Percentiles rank a stretch among this genome's conserved stretches.
Evolutionary conservation across 2,329 filamentous ascomycete species (phyloP).

Genomic region (Sarocladiaceae sp.): DNA sequence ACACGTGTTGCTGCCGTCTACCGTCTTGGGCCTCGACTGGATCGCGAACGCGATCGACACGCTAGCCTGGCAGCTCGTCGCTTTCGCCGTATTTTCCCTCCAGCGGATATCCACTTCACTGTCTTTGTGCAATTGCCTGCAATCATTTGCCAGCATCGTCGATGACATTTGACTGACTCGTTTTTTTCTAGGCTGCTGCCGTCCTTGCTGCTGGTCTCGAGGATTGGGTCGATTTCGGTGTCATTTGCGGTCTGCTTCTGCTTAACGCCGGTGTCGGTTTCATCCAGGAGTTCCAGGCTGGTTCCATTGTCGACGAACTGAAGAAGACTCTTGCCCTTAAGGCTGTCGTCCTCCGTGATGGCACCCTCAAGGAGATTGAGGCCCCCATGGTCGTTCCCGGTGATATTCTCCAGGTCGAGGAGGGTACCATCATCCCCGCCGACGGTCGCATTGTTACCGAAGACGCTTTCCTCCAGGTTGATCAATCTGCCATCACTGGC

Average conservation of each 20-base stretch:
- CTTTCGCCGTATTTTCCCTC: background rate
- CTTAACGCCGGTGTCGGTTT: constrained; percentile 86
- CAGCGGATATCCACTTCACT: background rate
- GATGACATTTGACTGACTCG: background rate
- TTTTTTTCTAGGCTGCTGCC: constrained; percentile 55
- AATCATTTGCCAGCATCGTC: background rate
- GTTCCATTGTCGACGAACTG: constrained; percentile 83
- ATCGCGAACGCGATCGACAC: constrained; percentile 7
- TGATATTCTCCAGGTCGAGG: constrained; percentile 85
- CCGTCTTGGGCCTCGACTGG: constrained; percentile 3
- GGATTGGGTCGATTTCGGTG: constrained; percentile 92
- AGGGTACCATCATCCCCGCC: constrained; percentile 87
- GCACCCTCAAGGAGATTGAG: constrained; percentile 70
- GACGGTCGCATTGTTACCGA: constrained; percentile 84
- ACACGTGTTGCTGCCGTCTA: background rate
- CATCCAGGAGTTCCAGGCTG: constrained; percentile 84
- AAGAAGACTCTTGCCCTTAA: constrained; percentile 89
- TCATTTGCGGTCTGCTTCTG: constrained; percentile 77
- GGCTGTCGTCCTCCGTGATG: constrained; percentile 81
- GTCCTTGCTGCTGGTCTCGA: constrained; percentile 77
- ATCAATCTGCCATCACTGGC: constrained; percentile 88
- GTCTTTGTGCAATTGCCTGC: background rate
- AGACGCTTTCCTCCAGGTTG: constrained; percentile 80
- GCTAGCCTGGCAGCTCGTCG: background rate
- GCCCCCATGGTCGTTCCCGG: constrained; percentile 82